Evolutionary conservation across 1,284 basidiomycete species (phyloP).

Genomic region (Lentinus polychrous): DNA sequence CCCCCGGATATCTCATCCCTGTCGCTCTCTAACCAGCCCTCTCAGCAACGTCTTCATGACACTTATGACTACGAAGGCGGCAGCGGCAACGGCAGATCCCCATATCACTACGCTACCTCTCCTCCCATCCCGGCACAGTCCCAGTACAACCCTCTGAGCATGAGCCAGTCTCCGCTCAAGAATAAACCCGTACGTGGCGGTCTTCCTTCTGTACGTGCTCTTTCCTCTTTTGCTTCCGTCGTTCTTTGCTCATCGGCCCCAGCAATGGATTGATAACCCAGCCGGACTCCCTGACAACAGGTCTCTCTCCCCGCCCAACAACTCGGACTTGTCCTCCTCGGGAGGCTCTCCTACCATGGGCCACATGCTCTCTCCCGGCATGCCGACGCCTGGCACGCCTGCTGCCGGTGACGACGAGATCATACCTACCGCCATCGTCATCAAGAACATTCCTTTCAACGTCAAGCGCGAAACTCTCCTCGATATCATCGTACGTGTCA

Average conservation of each 20-base stretch:
- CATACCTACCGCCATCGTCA: conserved; percentile 98
- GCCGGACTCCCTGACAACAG: conserved; percentile 52
- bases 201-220: conserved; percentile 58
- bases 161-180: conserved; percentile 66
- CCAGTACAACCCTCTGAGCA: conserved; percentile 54
- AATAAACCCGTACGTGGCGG: conserved; percentile 59
- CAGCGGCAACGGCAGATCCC: conserved; percentile 42
- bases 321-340: conserved; percentile 78
- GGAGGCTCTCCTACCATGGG: conserved; percentile 68
- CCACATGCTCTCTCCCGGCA: conserved; percentile 40
- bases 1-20: conserved; percentile 66
- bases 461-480: conserved; percentile 95
- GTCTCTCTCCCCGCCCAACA: conserved; percentile 77
- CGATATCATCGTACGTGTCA: conserved; percentile 80
- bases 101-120: conserved; percentile 65
- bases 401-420: conserved; percentile 77
- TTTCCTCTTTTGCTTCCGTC: conserved; percentile 9
- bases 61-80: conserved; percentile 73
- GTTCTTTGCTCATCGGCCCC: conserved; percentile 8
- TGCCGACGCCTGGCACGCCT: conserved; percentile 42
- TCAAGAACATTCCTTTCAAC: conserved; percentile 99
- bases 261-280: conserved; percentile 78
- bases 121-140: conserved; percentile 59
- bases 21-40: conserved; percentile 54
- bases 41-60: conserved; percentile 75